Evolutionary conservation across 257 asterid species (phyloP).

Genomic region (Solanum medicagineum): DNA sequence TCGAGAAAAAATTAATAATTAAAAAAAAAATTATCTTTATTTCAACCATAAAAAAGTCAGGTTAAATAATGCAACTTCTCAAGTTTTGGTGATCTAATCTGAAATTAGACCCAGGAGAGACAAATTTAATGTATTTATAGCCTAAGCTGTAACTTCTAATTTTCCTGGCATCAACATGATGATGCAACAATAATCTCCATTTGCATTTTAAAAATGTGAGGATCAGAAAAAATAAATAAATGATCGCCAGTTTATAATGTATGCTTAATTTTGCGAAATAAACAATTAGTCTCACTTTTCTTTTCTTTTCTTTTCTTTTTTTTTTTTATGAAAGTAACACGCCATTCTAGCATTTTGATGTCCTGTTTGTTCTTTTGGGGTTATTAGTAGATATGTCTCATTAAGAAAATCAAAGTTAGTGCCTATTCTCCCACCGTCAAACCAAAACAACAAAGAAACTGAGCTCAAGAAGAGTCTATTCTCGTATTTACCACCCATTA

Average conservation of each 20-base stretch:
- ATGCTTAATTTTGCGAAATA: neutral
- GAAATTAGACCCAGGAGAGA: neutral
- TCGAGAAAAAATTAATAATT: too few relatives aligned
- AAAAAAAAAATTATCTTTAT: too few relatives aligned
- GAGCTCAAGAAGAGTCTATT: neutral
- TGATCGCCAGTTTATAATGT: neutral
- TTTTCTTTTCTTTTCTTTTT: neutral
- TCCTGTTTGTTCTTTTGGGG: neutral
- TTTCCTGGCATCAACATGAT: neutral
- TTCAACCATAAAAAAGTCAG: too few relatives aligned
- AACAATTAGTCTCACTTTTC: neutral
- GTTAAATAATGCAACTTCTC: neutral
- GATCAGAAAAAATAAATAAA: neutral
- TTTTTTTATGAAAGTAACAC: neutral
- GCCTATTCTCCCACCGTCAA: neutral
- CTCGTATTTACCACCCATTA: neutral
- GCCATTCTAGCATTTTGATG: neutral
- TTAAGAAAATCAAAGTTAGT: neutral
- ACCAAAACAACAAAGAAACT: neutral
- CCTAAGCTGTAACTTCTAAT: neutral
- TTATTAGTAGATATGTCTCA: neutral
- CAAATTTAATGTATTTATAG: neutral
- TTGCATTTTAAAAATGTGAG: neutral
- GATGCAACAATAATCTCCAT: neutral
- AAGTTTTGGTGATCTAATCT: neutral